A percentile compares a stretch with the other conserved stretches of the same genome.
phyloP scores from a whole-genome alignment of 1,284 basidiomycete species.

The Apiotrichum sp. region DNA sequence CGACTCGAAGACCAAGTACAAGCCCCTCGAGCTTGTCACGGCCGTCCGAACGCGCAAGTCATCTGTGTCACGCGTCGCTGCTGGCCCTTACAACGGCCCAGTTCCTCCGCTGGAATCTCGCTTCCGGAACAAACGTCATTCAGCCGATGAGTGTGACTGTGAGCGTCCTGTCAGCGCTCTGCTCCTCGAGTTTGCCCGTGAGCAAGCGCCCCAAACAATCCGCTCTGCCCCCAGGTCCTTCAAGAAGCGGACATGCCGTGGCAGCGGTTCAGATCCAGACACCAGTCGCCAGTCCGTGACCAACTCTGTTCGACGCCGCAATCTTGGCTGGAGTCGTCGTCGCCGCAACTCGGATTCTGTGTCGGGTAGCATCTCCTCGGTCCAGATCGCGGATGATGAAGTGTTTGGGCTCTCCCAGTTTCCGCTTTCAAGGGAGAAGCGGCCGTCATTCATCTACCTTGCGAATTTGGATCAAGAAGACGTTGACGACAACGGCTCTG shows the following conservation, averaged over 20 bases:
- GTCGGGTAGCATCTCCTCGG: neutral
- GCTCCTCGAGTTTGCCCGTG: conserved; percentile 29
- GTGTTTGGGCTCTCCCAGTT: neutral
- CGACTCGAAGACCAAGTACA: conserved; percentile 28
- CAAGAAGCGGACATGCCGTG: conserved; percentile 5
- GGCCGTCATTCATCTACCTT: neutral
- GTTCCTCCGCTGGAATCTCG: conserved; percentile 13
- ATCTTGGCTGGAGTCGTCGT: conserved; percentile 37
- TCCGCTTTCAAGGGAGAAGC: neutral
- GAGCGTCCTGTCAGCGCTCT: conserved; percentile 15
- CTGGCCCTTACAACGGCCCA: conserved; percentile 31
- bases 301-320: conserved; percentile 25
- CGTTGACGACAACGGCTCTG: neutral
- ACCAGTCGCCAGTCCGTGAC: conserved; percentile 20
- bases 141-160: conserved; percentile 13
- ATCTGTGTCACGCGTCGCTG: conserved; percentile 16
- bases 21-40: conserved; percentile 21
- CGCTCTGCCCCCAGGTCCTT: conserved; percentile 1
- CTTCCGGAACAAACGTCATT: conserved; percentile 20
- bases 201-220: conserved; percentile 7
- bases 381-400: neutral
- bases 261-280: conserved; percentile 1
- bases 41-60: conserved; percentile 28
- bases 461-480: too few species aligned
- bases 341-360: conserved; percentile 20